These are phyloP conservation scores for Fusarium nanum DNA, from an alignment of 2,329 filamentous ascomycete genomes.

Conservation along the genomic window DNA sequence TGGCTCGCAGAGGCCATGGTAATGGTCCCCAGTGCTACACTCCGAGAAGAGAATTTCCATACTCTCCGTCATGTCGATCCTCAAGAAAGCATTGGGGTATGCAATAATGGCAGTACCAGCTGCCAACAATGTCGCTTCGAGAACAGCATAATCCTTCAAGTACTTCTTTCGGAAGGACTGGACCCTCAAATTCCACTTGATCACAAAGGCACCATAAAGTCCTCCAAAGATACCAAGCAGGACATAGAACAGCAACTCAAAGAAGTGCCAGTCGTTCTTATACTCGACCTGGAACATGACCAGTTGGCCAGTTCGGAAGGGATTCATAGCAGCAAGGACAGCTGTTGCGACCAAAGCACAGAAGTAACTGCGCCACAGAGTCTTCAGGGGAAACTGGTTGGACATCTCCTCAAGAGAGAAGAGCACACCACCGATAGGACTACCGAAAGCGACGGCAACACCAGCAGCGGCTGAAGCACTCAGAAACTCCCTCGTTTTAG, in stretches of 20 bases:
- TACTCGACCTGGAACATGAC: slow-evolving; percentile 99
- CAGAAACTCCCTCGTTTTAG: slow-evolving; percentile 93
- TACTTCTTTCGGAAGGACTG: slow-evolving; percentile 96
- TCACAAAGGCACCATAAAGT: slow-evolving; percentile 94
- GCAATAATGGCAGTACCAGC: slow-evolving; percentile 89
- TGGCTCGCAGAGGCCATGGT: slow-evolving; percentile 86
- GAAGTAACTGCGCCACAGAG: slow-evolving; percentile 97
- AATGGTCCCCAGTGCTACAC: slow-evolving; percentile 89
- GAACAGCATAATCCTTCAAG: slow-evolving; percentile 82
- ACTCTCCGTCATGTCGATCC: slow-evolving; percentile 99
- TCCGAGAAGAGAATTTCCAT: slow-evolving; percentile 98
- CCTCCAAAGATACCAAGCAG: slow-evolving; percentile 93
- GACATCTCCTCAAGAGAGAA: slow-evolving; percentile 99
- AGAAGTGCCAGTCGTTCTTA: slow-evolving; percentile 97
- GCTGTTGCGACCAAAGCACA: slow-evolving; percentile 95
- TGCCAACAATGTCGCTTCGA: slow-evolving; percentile 87
- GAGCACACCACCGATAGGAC: slow-evolving; percentile 94
- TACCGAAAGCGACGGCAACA: slow-evolving; percentile 96
- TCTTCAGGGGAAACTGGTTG: slow-evolving; percentile 95
- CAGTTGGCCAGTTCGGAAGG: slow-evolving; percentile 94
- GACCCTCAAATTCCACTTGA: slow-evolving; percentile 94
- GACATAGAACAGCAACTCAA: slow-evolving; percentile 93
- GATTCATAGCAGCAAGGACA: slow-evolving; percentile 94
- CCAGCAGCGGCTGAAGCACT: slow-evolving; percentile 95
- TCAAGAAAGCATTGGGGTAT: slow-evolving; percentile 93